These are phyloP conservation scores for Chaetomium strumarium DNA, from an alignment of 2,329 filamentous ascomycete genomes.

Conservation along the genomic window DNA sequence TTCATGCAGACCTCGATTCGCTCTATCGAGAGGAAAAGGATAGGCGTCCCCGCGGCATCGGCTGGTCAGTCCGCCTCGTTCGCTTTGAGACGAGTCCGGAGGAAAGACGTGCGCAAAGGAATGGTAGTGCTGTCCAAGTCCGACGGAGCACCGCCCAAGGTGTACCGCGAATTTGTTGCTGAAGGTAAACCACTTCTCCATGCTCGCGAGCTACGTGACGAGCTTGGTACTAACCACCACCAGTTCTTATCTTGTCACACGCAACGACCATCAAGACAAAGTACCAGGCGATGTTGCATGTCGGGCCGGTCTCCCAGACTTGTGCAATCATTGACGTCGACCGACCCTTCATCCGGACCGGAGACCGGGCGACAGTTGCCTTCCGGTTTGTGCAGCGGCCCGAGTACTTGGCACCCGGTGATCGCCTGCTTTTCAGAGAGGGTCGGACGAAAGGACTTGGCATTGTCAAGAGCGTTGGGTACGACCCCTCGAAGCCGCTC, in stretches of 20 bases:
- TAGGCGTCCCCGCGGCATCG: constrained; percentile 77
- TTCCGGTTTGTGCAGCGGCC: constrained; percentile 93
- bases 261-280: constrained; percentile 95
- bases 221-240: not conserved
- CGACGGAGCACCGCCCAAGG: constrained; percentile 62
- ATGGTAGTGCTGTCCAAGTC: constrained; percentile 95
- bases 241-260: constrained; percentile 88
- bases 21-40: constrained; percentile 91
- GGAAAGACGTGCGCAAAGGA: constrained; percentile 92
- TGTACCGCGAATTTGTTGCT: constrained; percentile 70
- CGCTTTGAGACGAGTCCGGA: constrained; percentile 76
- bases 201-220: no score
- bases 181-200: constrained; percentile 47
- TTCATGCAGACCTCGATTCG: constrained; percentile 83
- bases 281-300: constrained; percentile 97
- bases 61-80: constrained; percentile 93
- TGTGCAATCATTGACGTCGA: constrained; percentile 98
- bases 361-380: constrained; percentile 87
- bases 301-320: constrained; percentile 90
- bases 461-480: constrained; percentile 87
- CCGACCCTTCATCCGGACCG: constrained; percentile 88
- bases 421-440: constrained; percentile 87
- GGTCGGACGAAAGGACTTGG: constrained; percentile 91
- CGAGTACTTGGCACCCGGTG: constrained; percentile 84
- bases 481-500: constrained; percentile 59